Conservation (phyloP, 169 alveolate genomes). For the Cyclospora cayetanensis region DNA sequence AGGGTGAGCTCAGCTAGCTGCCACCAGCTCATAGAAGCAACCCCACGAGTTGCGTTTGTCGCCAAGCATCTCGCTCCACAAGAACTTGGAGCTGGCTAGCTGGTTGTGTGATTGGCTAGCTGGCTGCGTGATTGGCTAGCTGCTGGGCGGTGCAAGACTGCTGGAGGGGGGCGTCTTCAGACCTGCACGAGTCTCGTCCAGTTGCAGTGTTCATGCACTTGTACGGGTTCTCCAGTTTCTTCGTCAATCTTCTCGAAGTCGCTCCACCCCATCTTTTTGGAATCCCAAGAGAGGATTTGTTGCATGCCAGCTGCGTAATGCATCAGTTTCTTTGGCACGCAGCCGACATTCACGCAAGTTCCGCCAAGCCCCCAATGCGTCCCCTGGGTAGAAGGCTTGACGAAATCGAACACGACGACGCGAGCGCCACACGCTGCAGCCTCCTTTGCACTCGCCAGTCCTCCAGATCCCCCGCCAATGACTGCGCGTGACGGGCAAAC, state of each 20-base stretch:
- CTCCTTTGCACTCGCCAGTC: slow-evolving; percentile 95
- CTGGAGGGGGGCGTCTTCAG: not conserved
- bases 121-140: not conserved
- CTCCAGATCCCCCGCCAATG: slow-evolving; percentile 95
- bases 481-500: slow-evolving; percentile 76
- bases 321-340: slow-evolving; percentile 99
- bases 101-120: not conserved
- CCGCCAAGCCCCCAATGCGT: slow-evolving; percentile 98
- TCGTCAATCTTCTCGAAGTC: not conserved
- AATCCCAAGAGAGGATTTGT: slow-evolving; percentile 80
- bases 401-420: slow-evolving; percentile 95
- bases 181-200: slow-evolving; percentile 66
- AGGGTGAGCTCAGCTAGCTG: no score
- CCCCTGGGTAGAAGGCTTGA: slow-evolving; percentile 96
- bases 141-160: no score
- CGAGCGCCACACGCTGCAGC: slow-evolving; percentile 95
- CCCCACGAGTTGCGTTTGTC: no score
- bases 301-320: slow-evolving; percentile 94
- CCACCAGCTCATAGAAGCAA: no score
- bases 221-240: not conserved
- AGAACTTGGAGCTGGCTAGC: not conserved
- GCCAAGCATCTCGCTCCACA: no score
- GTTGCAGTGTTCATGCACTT: slow-evolving; percentile 22
- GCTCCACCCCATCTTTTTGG: slow-evolving; percentile 77
- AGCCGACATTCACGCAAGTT: slow-evolving; percentile 99